Base-by-base conservation (phyloP, 768 basidiomycete species). In the Termitomyces bulborhizus region DNA sequence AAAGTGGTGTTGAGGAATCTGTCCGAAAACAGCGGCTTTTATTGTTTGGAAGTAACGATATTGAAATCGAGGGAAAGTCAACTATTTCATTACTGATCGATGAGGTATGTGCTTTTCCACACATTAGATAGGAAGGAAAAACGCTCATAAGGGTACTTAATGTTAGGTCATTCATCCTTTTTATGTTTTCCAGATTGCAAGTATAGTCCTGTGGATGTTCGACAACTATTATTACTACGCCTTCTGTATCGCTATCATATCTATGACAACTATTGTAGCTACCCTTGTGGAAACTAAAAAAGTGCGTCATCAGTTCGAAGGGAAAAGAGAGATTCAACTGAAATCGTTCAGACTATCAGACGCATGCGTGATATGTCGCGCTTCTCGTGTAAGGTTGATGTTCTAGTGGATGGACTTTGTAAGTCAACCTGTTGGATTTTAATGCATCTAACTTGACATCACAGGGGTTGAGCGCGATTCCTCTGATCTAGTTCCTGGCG, bases 211-310 rank as follows among this genome's bases (percentile, higher is more conserved):
- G 6, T 99, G 97, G 97, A 88, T 90, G 1, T 63, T 98, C 51
- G 97, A 99, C 60, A 82, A 98, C 67, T 99, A 98, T 65, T 93
- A 88, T 62, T 98, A 98, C 65, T 98, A 98, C 68, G 96, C 95
- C 11, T 96, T 95, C 62, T 97, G 94, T 63, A 99, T 98, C 62
- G 92, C 85, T 29, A 73, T 97, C 41, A 98, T 99, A 63, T 94
- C 91, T 34, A 72, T 86, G 32, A 75, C 88, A 55, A 96, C 91
- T 64, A 88, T 98, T 58, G 67, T 77, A 1, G 88, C 90, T 2
- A 98, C 96, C 0, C 75, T 98, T 12, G 68, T 98, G 29, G 97
- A 98, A 65, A 99, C 97, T 0, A 91, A 86, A 65, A 88, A 88
- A 81, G 93, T 89, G 58, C 44, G 72, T 65, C n/a, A 37, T 27